Base-by-base conservation (phyloP, 148 eudicot genomes). In the Silene uniflora region DNA sequence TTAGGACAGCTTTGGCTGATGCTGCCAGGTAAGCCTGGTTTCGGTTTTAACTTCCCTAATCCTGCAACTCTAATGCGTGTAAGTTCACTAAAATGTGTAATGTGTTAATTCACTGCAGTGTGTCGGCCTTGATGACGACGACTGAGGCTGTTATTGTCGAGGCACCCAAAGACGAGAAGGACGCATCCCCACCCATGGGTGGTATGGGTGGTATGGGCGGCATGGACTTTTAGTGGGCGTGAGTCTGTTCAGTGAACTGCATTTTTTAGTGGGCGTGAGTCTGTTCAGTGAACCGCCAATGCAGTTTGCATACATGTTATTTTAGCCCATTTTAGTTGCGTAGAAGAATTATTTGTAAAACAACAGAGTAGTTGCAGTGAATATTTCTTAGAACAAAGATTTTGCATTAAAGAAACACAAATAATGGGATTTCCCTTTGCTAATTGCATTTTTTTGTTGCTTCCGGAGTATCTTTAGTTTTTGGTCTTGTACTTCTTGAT, bases 1-100 rank as follows among this genome's bases (percentile, higher is more conserved):
- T 92, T 46, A 86, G 97, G 81, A 92, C 97, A 4, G 95, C 97
- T 21, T 81, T 92, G 84, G 86, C 81, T 6, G 97, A 92, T 83
- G 97, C 97, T 46, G 97, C 97, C 52, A 92, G 94, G 97, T 83
- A 72, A 80, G 69, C 44, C 11, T 35, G 0, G 21, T n/a, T 12
- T 62, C 7, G 11, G 22, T 1, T 19, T 44, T 24, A 22, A 7
- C 55, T 44, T 16, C 27, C 10, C n/a, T 39, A 67, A 10, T 3
- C 5, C 0, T 12, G 0, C 2, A 6, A n/a, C 29, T 11, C 32
- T 39, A 47, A 21, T n/a, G 25, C 67, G 39, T 29, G 14, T 3
- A 24, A 54, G 9, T 1, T 21, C 42, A 12, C 42, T 63, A 10
- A 6, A 52, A 47, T 56, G 58, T 49, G 3, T 25, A n/a, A n/a